Percentiles rank a stretch among this genome's conserved stretches.
Evolutionary conservation across 1,284 basidiomycete genomes (phyloP).

Genomic region (Leccinum glutinopallens): DNA sequence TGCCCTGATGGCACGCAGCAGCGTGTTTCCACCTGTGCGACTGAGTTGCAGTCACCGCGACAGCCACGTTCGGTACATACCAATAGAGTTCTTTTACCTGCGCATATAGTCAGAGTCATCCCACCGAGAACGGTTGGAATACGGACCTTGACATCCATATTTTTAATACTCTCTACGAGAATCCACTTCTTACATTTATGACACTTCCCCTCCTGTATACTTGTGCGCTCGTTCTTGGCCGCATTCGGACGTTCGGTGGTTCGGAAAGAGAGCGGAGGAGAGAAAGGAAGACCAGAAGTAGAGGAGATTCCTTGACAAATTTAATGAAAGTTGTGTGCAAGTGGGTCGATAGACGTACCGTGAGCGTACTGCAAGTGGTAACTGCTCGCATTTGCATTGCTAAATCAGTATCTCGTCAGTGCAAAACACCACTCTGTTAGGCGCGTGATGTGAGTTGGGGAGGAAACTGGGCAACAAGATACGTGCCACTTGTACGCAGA

Average conservation of each 20-base stretch:
- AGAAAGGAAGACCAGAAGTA: constrained; percentile 65
- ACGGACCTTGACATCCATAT: constrained; percentile 64
- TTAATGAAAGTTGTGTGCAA: constrained; percentile 4
- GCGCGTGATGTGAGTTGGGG: constrained; percentile 9
- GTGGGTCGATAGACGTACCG: constrained; percentile 46
- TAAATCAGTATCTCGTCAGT: constrained; percentile 10
- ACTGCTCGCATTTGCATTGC: constrained; percentile 37
- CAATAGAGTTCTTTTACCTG: constrained; percentile 76
- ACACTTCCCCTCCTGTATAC: constrained; percentile 70
- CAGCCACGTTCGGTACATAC: constrained; percentile 40
- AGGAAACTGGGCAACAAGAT: constrained; percentile 3
- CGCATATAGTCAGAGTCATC: background rate
- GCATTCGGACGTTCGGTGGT: constrained; percentile 44
- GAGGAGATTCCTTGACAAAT: constrained; percentile 58
- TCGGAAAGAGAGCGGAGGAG: constrained; percentile 71
- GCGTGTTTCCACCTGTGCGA: constrained; percentile 80
- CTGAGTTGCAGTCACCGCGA: constrained; percentile 11
- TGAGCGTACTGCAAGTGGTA: constrained; percentile 82
- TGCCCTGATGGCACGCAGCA: constrained; percentile 65
- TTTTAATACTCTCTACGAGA: constrained; percentile 68
- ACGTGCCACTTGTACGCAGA: constrained; percentile 77
- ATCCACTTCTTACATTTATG: constrained; percentile 77
- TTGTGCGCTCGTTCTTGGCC: constrained; percentile 58
- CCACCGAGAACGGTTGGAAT: background rate
- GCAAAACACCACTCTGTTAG: constrained; percentile 23